phyloP scores from a whole-genome alignment of 1,139 yeast genomes.

The Meyerozyma athensensis region DNA sequence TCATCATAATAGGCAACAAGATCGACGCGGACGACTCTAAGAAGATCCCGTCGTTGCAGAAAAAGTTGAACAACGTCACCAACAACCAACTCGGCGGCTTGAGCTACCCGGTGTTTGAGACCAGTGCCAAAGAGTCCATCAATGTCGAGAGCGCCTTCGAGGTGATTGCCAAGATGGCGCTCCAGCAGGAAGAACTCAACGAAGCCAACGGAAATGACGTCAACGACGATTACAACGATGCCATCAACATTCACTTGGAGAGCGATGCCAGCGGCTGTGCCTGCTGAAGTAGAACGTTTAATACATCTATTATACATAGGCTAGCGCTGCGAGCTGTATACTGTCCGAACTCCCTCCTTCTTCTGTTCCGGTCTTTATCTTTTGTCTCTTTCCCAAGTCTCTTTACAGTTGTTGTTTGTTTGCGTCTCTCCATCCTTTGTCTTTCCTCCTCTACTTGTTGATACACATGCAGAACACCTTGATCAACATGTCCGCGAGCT shows the following conservation, averaged over 20 bases:
- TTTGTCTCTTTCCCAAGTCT: no score
- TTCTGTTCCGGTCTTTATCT: no score
- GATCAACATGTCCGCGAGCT: conserved; percentile 25
- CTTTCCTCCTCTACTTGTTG: conserved; percentile 13
- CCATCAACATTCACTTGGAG: conserved; percentile 89
- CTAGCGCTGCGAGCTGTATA: no score
- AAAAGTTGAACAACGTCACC: conserved; percentile 84
- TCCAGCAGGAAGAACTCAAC: conserved; percentile 84
- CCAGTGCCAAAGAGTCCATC: conserved; percentile 90
- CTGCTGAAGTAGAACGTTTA: conserved; percentile 38
- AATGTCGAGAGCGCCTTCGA: conserved; percentile 95
- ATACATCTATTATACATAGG: no score
- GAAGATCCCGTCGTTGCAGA: conserved; percentile 68
- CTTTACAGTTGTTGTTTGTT: no score
- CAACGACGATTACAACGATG: conserved; percentile 81
- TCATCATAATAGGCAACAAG: conserved; percentile 91
- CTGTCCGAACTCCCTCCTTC: no score
- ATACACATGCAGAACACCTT: conserved; percentile 31
- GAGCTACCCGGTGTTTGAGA: conserved; percentile 88
- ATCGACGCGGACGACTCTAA: conserved; percentile 91
- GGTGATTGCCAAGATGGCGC: conserved; percentile 91
- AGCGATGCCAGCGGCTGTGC: conserved; percentile 69
- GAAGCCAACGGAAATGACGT: conserved; percentile 80
- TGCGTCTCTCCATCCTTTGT: no score
- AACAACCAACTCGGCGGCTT: conserved; percentile 67